Evolutionary conservation across 129 eudicot genomes (phyloP), one percentile per base, ranked within the genome.

Genomic region (Silybum marianum): DNA sequence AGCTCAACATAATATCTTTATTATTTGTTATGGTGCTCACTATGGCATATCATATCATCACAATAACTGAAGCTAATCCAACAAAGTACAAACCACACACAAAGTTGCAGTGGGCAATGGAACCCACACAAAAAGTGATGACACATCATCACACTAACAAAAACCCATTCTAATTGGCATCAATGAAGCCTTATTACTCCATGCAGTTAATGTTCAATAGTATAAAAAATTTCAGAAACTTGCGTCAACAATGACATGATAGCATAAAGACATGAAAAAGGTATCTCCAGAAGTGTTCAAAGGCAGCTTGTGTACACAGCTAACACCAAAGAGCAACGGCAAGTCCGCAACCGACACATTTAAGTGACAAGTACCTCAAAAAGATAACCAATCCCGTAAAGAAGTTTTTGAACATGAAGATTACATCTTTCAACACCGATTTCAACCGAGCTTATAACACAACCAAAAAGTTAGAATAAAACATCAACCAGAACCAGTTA

Each of bases 31-130:
- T 24, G 9, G 11, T 26, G 25, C 54, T 84, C 42, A 21, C 16
- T 12, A 69, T 19, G 38, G 72, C 19, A 71, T 25, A 66, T 25
- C 73, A 48, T 22, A 39, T 77, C 75, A 63, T 39, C n/a, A 39
- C 36, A 73, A 73, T 63, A 40, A 42, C 72, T 44, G 24, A 76
- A 25, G 54, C 73, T 16, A 38, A 62, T 80, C 44, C 38, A 79
- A 32, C 75, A 71, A 51, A 67, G 60, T 79, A 39, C 60, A 69
- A 71, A 34, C 62, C 78, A 80, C 25, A 71, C 71, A 80, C 76
- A 16, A 16, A 30, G 28, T 22, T 32, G 83, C 18, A 71, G 74
- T 67, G 9, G 44, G 42, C 28, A 74, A 74, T 44, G 10, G 9
- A 48, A 12, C 67, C 67, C 18, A 18, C 68, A 46, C 23, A 74